A percentile compares a stretch with the other conserved stretches of the same genome.
phyloP scores from a whole-genome alignment of 352 stramenopile genomes.

The Phytophthora aleatoria region DNA sequence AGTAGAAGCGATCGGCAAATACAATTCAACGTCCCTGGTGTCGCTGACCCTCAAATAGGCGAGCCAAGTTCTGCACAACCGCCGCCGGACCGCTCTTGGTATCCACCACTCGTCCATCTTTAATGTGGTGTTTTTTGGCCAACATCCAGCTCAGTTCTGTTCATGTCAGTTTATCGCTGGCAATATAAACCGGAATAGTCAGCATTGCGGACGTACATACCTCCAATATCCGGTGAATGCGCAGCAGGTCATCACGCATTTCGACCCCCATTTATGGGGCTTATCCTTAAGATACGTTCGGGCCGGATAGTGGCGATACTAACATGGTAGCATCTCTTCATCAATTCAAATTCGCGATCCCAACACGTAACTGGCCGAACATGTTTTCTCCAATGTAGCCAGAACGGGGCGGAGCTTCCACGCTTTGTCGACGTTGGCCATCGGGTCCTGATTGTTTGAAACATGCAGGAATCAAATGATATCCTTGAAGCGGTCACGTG shows the following conservation, averaged over 20 bases:
- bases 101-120: background rate
- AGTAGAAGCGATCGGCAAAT: background rate
- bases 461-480: background rate
- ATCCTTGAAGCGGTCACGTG: background rate
- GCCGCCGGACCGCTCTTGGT: background rate
- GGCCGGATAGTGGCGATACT: background rate
- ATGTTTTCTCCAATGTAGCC: background rate
- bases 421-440: no score
- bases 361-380: background rate
- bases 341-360: background rate
- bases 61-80: background rate
- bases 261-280: background rate
- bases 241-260: background rate
- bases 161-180: background rate
- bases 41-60: background rate
- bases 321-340: background rate
- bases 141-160: background rate
- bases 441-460: background rate
- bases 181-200: background rate
- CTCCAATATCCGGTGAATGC: background rate
- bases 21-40: background rate
- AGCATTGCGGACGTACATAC: background rate
- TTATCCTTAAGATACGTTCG: background rate
- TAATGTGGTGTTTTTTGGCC: background rate
- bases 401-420: background rate